Evolutionary conservation across 2,329 filamentous ascomycete genomes (phyloP).

Genomic region (Elsinoe perseae): DNA sequence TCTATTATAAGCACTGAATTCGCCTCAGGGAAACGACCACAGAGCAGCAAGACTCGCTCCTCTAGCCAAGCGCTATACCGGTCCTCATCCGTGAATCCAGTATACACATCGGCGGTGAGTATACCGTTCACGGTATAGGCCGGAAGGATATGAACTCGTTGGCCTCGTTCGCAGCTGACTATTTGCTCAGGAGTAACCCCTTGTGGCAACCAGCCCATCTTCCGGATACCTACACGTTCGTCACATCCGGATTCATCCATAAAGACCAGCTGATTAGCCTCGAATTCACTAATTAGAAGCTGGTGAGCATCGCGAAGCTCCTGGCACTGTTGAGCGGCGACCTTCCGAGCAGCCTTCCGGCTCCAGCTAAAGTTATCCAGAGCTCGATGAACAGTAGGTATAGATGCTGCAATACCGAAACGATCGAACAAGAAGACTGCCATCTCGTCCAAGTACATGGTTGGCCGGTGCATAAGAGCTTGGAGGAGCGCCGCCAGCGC

Average conservation of each 20-base stretch:
- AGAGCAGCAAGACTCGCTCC: not conserved
- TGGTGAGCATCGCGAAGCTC: not conserved
- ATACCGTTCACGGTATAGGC: not conserved
- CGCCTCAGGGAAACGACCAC: not conserved
- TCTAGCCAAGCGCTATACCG: not conserved
- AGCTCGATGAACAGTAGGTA: not conserved
- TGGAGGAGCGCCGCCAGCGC: not conserved
- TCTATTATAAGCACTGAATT: not conserved
- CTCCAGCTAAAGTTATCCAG: not conserved
- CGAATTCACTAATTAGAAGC: not conserved
- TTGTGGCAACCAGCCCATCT: not conserved
- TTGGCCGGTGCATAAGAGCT: not conserved
- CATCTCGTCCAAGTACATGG: not conserved
- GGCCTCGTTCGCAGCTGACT: not conserved
- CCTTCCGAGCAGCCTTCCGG: not conserved
- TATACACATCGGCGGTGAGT: not conserved
- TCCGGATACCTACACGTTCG: not conserved
- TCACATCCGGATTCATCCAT: not conserved
- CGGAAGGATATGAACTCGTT: not conserved
- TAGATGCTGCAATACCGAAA: not conserved
- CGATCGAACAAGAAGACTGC: not conserved
- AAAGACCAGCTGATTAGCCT: not conserved
- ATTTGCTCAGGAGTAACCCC: not conserved
- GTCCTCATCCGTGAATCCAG: not conserved
- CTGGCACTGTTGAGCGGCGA: not conserved